Percentiles rank a stretch among this genome's conserved stretches.
Conservation (phyloP, 2,329 filamentous ascomycete species). For the Hyphodiscus sp. region DNA sequence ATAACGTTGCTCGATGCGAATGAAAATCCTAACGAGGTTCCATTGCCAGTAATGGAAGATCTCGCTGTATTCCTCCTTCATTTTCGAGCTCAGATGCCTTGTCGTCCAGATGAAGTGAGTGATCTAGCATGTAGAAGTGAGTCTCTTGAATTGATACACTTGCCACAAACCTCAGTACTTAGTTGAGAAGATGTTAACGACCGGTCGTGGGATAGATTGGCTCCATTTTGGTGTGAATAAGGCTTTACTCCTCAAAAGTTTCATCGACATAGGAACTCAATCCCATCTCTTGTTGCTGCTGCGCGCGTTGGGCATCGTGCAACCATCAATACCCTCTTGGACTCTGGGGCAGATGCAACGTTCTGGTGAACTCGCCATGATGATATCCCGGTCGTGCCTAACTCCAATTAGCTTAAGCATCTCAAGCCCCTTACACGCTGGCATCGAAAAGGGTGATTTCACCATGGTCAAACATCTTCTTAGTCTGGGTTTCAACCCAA, state of each 20-base stretch:
- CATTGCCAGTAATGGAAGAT: constrained; percentile 8
- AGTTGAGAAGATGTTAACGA: constrained; percentile 17
- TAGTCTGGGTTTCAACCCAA: constrained; percentile 14
- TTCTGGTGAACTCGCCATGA: neutral
- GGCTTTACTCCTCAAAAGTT: constrained; percentile 8
- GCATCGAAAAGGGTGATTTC: constrained; percentile 1
- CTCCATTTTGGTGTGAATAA: constrained; percentile 17
- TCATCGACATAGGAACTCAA: constrained; percentile 1
- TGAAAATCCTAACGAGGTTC: constrained; percentile 14
- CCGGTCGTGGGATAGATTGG: constrained; percentile 9
- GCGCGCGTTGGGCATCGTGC: too few relatives aligned
- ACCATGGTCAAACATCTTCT: constrained; percentile 13
- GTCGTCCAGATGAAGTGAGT: neutral
- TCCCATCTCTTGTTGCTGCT: neutral
- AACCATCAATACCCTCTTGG: neutral
- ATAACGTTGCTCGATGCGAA: constrained; percentile 6
- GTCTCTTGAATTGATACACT: constrained; percentile 7
- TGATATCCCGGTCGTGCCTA: neutral
- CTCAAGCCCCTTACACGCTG: too few relatives aligned
- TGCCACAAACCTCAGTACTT: constrained; percentile 12
- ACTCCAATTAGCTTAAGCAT: neutral
- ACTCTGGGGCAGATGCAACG: neutral
- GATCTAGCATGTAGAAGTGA: constrained; percentile 8
- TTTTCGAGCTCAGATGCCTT: constrained; percentile 11
- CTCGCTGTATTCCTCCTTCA: constrained; percentile 15